A percentile compares a stretch with the other conserved stretches of the same genome.
These are phyloP conservation scores for Zygoascus tannicola DNA, from an alignment of 805 yeast genomes.

Conservation along the genomic window DNA sequence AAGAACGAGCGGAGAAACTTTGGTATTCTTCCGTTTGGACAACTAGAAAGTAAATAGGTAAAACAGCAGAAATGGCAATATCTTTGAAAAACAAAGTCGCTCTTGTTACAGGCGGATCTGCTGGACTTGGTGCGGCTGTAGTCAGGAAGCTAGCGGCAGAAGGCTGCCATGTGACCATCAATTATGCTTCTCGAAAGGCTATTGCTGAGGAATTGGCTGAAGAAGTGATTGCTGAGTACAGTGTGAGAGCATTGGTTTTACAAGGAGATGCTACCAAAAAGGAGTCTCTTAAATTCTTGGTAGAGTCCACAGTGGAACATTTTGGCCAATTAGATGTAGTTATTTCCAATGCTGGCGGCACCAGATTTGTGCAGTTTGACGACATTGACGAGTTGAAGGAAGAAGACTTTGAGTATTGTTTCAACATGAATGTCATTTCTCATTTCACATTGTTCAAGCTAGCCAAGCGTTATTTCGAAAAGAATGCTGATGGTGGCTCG, in stretches of 20 bases:
- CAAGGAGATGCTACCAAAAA: slow-evolving; percentile 21
- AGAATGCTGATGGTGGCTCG: slow-evolving; percentile 28
- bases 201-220: slow-evolving; percentile 16
- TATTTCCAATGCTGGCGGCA: slow-evolving; percentile 32
- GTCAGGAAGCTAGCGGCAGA: slow-evolving; percentile 17
- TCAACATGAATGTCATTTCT: slow-evolving; percentile 24
- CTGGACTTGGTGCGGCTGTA: slow-evolving; percentile 20
- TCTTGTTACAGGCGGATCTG: slow-evolving; percentile 19
- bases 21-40: no score
- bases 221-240: slow-evolving; percentile 1
- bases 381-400: slow-evolving; percentile 20
- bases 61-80: background rate
- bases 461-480: slow-evolving; percentile 25
- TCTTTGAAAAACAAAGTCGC: slow-evolving; percentile 7
- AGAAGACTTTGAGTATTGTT: slow-evolving; percentile 19
- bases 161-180: slow-evolving; percentile 19
- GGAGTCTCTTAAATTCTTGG: slow-evolving; percentile 20
- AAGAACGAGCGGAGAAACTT: no score
- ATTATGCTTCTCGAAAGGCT: slow-evolving; percentile 11
- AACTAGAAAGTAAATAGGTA: no score
- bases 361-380: slow-evolving; percentile 22
- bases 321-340: slow-evolving; percentile 31
- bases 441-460: slow-evolving; percentile 29
- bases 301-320: slow-evolving; percentile 21
- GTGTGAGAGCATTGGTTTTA: slow-evolving; percentile 10